phyloP scores from a whole-genome alignment of 108 stramenopile species.

The Schizochytrium sp. region DNA sequence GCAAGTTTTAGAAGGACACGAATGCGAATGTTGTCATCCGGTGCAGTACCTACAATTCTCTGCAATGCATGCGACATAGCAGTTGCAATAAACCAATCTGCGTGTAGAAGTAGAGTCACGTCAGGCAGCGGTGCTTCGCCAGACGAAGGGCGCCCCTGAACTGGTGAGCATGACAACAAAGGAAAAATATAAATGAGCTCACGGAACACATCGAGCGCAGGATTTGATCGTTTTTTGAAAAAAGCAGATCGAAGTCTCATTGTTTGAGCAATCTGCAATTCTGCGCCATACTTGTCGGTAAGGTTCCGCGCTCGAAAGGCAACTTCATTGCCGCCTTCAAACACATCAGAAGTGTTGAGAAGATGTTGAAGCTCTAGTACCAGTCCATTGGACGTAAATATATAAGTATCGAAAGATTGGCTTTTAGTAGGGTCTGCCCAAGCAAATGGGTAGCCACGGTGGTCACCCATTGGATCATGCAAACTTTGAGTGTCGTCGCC shows the following conservation, averaged over 20 bases:
- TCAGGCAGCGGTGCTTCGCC: not conserved
- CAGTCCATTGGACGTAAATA: constrained; percentile 26
- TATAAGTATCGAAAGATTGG: not conserved
- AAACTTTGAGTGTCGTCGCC: not conserved
- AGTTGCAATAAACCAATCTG: constrained; percentile 35
- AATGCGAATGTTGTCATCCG: not conserved
- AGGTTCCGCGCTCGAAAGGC: constrained; percentile 41
- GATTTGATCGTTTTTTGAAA: constrained; percentile 41
- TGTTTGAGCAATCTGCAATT: not conserved
- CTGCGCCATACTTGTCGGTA: constrained; percentile 52
- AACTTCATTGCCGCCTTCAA: constrained; percentile 1
- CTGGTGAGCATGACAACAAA: constrained; percentile 41
- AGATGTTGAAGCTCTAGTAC: constrained; percentile 49
- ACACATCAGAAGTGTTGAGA: not conserved
- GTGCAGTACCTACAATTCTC: not conserved
- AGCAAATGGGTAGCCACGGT: constrained; percentile 37
- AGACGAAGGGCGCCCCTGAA: not conserved
- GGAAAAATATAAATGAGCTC: constrained; percentile 23
- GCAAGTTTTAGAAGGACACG: not conserved
- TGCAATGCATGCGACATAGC: constrained; percentile 49
- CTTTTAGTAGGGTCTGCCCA: not conserved
- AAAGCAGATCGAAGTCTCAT: not conserved
- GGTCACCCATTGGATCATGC: constrained; percentile 13
- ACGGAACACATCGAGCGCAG: constrained; percentile 39
- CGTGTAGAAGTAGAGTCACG: constrained; percentile 28